Evolutionary conservation across 2,329 filamentous ascomycete genomes (phyloP).

Genomic region (Blastomyces percursus): DNA sequence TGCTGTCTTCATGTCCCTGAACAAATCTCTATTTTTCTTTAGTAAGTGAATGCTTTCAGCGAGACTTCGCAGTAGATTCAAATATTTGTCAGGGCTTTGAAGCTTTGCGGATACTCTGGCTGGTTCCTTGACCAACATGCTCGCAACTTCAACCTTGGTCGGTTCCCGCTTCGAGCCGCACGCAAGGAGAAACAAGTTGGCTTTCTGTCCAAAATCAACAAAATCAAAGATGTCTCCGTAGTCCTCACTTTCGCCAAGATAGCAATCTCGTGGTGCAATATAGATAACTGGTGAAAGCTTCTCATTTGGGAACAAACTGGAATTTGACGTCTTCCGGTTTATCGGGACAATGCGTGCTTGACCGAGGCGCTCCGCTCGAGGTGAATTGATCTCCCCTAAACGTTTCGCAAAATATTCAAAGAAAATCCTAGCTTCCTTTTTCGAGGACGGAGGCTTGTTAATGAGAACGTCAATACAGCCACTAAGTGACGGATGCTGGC

Average conservation of each 20-base stretch:
- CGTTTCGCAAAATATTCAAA: constrained; percentile 79
- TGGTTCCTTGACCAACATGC: constrained; percentile 72
- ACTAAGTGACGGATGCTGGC: constrained; percentile 64
- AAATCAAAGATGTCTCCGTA: constrained; percentile 95
- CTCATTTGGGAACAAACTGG: constrained; percentile 23
- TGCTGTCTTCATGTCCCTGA: constrained; percentile 61
- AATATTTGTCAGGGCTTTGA: constrained; percentile 73
- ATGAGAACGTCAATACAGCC: constrained; percentile 66
- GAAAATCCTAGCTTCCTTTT: constrained; percentile 54
- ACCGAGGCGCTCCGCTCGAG: constrained; percentile 49
- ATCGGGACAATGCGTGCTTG: constrained; percentile 64
- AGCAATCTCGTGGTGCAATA: constrained; percentile 62
- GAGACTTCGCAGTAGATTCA: constrained; percentile 68
- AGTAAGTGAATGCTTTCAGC: constrained; percentile 60
- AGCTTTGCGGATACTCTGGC: constrained; percentile 69
- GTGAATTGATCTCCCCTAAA: constrained; percentile 58
- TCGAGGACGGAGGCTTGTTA: constrained; percentile 57
- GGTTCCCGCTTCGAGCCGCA: constrained; percentile 88
- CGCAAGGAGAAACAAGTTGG: constrained; percentile 77
- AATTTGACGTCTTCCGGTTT: constrained; percentile 22
- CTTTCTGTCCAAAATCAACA: constrained; percentile 80
- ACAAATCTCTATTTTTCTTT: constrained; percentile 68
- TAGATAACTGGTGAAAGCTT: constrained; percentile 40
- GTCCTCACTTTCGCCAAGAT: constrained; percentile 59
- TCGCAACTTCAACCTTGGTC: constrained; percentile 72